These are phyloP conservation scores for Aspergillus sp. DNA, from an alignment of 2,329 filamentous ascomycete genomes.

Conservation along the genomic window DNA sequence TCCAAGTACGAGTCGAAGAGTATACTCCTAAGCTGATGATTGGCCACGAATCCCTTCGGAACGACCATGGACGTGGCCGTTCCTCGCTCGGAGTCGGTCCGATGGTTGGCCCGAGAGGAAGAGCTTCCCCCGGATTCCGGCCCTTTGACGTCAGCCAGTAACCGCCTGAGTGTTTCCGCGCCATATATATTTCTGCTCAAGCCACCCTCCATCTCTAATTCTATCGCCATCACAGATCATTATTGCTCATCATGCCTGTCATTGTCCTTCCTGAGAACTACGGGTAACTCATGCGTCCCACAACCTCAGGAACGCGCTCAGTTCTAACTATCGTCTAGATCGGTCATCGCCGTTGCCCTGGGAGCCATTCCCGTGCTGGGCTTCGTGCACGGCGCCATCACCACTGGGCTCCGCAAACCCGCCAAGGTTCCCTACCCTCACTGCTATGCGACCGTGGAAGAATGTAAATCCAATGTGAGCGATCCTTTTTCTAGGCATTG, in stretches of 20 bases:
- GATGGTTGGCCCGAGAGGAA: neutral
- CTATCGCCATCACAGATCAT: no score
- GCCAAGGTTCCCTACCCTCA: slow-evolving; percentile 59
- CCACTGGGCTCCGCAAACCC: slow-evolving; percentile 47
- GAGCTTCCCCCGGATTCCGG: neutral
- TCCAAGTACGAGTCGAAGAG: no score
- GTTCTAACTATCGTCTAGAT: slow-evolving; percentile 39
- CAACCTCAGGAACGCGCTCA: neutral
- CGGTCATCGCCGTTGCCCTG: slow-evolving; percentile 55
- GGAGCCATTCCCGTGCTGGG: slow-evolving; percentile 54
- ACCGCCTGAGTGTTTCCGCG: no score
- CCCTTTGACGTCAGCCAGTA: neutral
- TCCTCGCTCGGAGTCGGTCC: neutral
- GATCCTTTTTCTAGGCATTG: slow-evolving; percentile 26
- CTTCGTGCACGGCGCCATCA: slow-evolving; percentile 51
- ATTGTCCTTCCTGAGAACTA: slow-evolving; percentile 50
- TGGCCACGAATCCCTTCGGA: no score
- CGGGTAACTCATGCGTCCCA: slow-evolving; percentile 34
- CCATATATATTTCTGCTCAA: neutral
- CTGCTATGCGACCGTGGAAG: slow-evolving; percentile 56
- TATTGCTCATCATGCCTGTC: slow-evolving; percentile 32
- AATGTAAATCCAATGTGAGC: slow-evolving; percentile 49
- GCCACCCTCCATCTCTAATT: neutral
- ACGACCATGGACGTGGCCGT: no score
- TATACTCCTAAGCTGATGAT: no score